Evolutionary conservation across 306 rosid genomes (phyloP).

Genomic region (Rubus idaeus): DNA sequence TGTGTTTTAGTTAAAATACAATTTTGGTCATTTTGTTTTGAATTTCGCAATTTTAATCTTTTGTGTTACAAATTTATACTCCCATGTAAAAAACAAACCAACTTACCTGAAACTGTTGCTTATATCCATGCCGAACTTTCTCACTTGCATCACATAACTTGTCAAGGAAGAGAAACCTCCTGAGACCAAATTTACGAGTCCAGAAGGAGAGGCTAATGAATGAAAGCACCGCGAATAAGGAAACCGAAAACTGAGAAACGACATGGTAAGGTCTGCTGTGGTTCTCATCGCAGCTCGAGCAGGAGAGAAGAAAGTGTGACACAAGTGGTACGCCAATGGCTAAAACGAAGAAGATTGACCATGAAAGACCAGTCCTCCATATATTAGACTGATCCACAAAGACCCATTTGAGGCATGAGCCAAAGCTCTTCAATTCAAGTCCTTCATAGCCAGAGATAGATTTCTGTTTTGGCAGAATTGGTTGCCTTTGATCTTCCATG

Average conservation of each 20-base stretch:
- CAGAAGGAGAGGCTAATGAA: slow-evolving; percentile 57
- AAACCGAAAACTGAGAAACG: slow-evolving; percentile 62
- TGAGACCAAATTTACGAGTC: slow-evolving; percentile 57
- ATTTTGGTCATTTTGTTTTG: too few relatives aligned
- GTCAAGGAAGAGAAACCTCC: slow-evolving; percentile 73
- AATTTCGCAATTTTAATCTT: too few relatives aligned
- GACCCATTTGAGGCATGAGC: slow-evolving; percentile 56
- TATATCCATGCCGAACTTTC: slow-evolving; percentile 57
- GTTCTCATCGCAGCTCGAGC: slow-evolving; percentile 64
- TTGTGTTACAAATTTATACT: too few relatives aligned
- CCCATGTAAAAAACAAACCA: not conserved
- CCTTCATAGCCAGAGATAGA: slow-evolving; percentile 29
- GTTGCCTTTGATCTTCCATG: slow-evolving; percentile 56
- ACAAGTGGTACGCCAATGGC: slow-evolving; percentile 56
- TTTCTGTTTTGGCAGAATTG: slow-evolving; percentile 8
- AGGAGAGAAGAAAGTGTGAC: slow-evolving; percentile 62
- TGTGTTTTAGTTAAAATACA: too few relatives aligned
- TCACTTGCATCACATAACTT: slow-evolving; percentile 49
- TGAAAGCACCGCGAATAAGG: slow-evolving; percentile 53
- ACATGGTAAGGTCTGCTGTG: slow-evolving; percentile 71
- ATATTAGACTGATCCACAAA: slow-evolving; percentile 66
- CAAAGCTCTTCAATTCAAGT: slow-evolving; percentile 44
- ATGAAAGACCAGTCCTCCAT: slow-evolving; percentile 48
- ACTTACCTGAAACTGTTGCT: slow-evolving; percentile 58
- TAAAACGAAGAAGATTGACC: slow-evolving; percentile 59